Evolutionary conservation across 2,329 filamentous ascomycete genomes (phyloP), one percentile per base, ranked within the genome.

Genomic region (Calonectria pseudoturangicola): DNA sequence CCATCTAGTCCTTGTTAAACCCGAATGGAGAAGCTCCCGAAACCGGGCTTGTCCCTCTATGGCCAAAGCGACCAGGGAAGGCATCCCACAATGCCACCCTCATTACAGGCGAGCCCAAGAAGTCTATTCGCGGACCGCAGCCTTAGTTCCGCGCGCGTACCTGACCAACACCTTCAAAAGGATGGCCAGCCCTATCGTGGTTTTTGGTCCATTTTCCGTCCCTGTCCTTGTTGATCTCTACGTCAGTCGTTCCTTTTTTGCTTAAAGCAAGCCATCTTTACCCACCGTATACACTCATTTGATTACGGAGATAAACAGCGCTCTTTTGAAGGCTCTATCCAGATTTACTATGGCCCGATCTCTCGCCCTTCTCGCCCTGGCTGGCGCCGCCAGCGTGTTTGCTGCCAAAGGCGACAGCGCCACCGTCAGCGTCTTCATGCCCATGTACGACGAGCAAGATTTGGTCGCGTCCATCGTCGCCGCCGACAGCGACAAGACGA

Each of bases 381-480:
- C 74, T 16, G 72, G 76, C 68, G 75, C 65, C 28, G 73, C 75
- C 28, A 72, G 75, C 39, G 58, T 67, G n/a, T 64, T 69, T 33
- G 73, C 76, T 63, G 76, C 80, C 39, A 77, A 82, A 56, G 79
- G 78, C 36, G 79, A 79, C 58, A 79, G 78, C 36, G 79, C 79
- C 58, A 79, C 79, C 7, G 75, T 83, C 63, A 71, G 72, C 48
- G 70, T 84, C 54, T 68, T 84, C 33, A 72, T 83, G 51, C 79
- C 80, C 33, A 50, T 74, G 47, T 74, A 70, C 56, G 78, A 81
- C 56, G 5, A 73, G 13, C 71, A 79, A 21, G 51, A 65, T 12
- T 60, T 82, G 15, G 77, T 77, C 9, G 83, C 77, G 39, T 83
- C 83, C n/a, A 74, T 84, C 65, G 58, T 84, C 48, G 75, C 73